Percentiles rank a stretch among this genome's conserved stretches.
Evolutionary conservation across 1,139 yeast genomes (phyloP).

Genomic region (Tardiomyces depauwii): DNA sequence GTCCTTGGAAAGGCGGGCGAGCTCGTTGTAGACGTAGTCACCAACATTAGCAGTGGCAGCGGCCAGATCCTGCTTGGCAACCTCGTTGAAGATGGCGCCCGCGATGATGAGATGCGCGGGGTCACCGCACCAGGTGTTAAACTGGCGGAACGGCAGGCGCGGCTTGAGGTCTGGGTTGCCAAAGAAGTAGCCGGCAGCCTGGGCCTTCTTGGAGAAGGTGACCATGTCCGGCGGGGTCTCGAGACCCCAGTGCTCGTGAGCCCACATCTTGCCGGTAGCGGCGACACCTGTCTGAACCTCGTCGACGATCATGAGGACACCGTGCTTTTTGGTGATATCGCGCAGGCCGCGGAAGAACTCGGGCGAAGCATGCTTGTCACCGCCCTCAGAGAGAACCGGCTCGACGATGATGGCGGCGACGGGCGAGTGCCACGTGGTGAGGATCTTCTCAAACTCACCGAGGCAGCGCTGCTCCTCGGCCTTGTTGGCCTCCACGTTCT

Average conservation of each 20-base stretch:
- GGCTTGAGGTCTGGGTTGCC: conserved; percentile 61
- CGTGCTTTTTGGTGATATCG: conserved; percentile 55
- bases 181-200: conserved; percentile 78
- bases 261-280: conserved; percentile 79
- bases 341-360: conserved; percentile 70
- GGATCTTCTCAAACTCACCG: conserved; percentile 42
- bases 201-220: conserved; percentile 77
- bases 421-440: conserved; percentile 49
- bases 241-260: conserved; percentile 71
- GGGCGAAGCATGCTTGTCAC: conserved; percentile 73
- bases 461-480: conserved; percentile 62
- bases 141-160: conserved; percentile 64
- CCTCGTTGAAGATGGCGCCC: conserved; percentile 55
- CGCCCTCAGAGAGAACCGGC: conserved; percentile 83
- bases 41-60: conserved; percentile 50
- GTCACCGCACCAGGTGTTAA: conserved; percentile 90
- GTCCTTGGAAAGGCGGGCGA: conserved; percentile 40
- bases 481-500: conserved; percentile 41
- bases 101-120: conserved; percentile 70
- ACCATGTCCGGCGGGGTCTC: conserved; percentile 70
- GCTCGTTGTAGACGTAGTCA: conserved; percentile 43
- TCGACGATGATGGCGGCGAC: conserved; percentile 70
- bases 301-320: conserved; percentile 61
- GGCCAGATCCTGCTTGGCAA: conserved; percentile 48
- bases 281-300: conserved; percentile 87